Conservation (phyloP, 345 rosid species). For the Brassica nigra region DNA sequence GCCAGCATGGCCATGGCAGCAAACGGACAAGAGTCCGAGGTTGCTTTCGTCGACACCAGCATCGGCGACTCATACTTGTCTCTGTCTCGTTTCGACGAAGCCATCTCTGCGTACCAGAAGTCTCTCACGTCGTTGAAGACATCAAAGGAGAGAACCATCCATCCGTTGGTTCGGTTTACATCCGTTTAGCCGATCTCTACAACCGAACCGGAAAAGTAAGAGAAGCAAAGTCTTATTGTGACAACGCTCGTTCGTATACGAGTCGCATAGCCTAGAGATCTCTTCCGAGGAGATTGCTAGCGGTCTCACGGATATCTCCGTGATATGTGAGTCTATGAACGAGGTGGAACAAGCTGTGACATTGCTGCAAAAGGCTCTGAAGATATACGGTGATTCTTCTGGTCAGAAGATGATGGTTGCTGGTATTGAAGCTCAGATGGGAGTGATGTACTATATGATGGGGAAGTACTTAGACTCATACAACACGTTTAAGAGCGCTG, state of each 20-base stretch:
- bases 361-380: conserved; percentile 76
- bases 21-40: conserved; percentile 76
- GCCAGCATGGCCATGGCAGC: conserved; percentile 96
- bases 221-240: conserved; percentile 83
- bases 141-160: conserved; percentile 83
- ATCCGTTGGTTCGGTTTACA: conserved; percentile 76
- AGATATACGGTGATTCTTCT: conserved; percentile 64
- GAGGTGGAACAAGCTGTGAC: conserved; percentile 72
- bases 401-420: conserved; percentile 60
- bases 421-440: conserved; percentile 74
- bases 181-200: conserved; percentile 85
- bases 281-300: conserved; percentile 83
- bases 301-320: conserved; percentile 77
- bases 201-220: conserved; percentile 80
- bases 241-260: conserved; percentile 87
- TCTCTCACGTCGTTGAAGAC: conserved; percentile 76
- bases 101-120: conserved; percentile 83
- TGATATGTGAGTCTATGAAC: conserved; percentile 86
- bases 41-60: conserved; percentile 85
- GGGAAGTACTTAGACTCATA: conserved; percentile 81
- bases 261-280: conserved; percentile 57
- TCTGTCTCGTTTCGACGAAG: conserved; percentile 80
- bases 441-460: conserved; percentile 84
- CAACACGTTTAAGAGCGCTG: conserved; percentile 59
- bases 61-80: conserved; percentile 91